Evolutionary conservation across 345 rosid genomes (phyloP).

Genomic region (Syzygium jambos): DNA sequence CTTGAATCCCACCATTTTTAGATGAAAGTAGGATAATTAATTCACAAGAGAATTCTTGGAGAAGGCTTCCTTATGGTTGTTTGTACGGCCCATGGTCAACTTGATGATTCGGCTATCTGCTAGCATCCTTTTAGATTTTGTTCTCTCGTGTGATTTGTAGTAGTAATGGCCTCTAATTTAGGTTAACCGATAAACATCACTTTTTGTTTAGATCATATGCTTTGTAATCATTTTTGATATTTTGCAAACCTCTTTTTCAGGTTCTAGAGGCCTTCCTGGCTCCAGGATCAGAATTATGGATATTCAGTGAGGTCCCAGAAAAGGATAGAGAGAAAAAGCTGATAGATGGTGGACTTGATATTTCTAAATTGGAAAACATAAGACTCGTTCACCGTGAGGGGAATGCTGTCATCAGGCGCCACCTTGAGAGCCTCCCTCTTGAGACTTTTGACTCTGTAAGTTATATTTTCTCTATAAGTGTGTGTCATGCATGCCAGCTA

Average conservation of each 20-base stretch:
- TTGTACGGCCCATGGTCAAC: not conserved
- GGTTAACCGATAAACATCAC: not conserved
- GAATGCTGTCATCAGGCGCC: slow-evolving; percentile 79
- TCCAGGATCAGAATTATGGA: slow-evolving; percentile 91
- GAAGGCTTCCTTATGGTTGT: not conserved
- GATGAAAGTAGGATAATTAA: not conserved
- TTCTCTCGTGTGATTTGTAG: not conserved
- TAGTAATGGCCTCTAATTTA: not conserved
- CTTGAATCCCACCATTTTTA: not conserved
- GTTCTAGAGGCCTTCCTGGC: slow-evolving; percentile 85
- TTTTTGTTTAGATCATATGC: not conserved
- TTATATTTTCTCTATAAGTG: slow-evolving; percentile 3
- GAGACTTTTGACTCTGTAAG: slow-evolving; percentile 98
- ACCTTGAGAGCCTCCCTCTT: slow-evolving; percentile 71
- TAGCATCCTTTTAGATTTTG: not conserved
- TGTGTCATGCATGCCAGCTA: not conserved
- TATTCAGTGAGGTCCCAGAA: slow-evolving; percentile 86
- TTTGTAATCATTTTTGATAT: not conserved
- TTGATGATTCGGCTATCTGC: not conserved
- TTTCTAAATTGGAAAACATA: slow-evolving; percentile 42
- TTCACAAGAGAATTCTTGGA: not conserved
- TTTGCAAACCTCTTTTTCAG: slow-evolving; percentile 18
- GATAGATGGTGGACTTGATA: slow-evolving; percentile 69
- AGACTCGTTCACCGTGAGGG: slow-evolving; percentile 80
- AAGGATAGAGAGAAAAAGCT: slow-evolving; percentile 76